Conservation (phyloP, 1,284 basidiomycete genomes). For the Ceratobasidium theobromae region DNA sequence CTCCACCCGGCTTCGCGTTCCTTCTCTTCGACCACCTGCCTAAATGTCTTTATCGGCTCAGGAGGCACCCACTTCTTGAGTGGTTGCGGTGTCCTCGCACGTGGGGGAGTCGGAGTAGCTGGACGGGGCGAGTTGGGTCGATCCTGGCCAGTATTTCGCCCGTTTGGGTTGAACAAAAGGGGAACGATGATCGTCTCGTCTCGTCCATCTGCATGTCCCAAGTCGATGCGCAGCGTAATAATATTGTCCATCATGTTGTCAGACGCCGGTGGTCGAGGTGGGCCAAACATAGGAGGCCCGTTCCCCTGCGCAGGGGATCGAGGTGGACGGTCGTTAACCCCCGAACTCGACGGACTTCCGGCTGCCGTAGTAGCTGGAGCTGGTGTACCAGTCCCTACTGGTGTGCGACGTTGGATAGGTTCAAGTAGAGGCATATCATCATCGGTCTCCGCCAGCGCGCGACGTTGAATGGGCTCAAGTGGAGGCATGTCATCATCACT, state of each 20-base stretch:
- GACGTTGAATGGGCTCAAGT: slow-evolving; percentile 7
- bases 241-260: slow-evolving; percentile 13
- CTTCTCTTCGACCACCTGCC: slow-evolving; percentile 26
- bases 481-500: slow-evolving; percentile 20
- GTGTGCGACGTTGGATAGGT: neutral
- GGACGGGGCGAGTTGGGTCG: neutral
- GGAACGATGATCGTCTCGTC: slow-evolving; percentile 30
- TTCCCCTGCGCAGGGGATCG: too few species aligned
- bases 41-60: slow-evolving; percentile 20
- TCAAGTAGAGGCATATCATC: neutral
- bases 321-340: too few species aligned
- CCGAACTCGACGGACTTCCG: too few species aligned
- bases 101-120: neutral
- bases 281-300: neutral
- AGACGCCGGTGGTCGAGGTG: neutral
- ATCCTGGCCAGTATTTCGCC: neutral
- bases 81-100: neutral
- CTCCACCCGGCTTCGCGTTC: slow-evolving; percentile 27
- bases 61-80: slow-evolving; percentile 20
- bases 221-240: slow-evolving; percentile 24
- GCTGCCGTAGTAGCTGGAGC: too few species aligned
- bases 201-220: slow-evolving; percentile 17
- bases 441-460: neutral
- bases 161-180: slow-evolving; percentile 17
- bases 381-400: too few species aligned